Conservation (phyloP, 768 basidiomycete species). For the Tylopilus vinaceipallidus region DNA sequence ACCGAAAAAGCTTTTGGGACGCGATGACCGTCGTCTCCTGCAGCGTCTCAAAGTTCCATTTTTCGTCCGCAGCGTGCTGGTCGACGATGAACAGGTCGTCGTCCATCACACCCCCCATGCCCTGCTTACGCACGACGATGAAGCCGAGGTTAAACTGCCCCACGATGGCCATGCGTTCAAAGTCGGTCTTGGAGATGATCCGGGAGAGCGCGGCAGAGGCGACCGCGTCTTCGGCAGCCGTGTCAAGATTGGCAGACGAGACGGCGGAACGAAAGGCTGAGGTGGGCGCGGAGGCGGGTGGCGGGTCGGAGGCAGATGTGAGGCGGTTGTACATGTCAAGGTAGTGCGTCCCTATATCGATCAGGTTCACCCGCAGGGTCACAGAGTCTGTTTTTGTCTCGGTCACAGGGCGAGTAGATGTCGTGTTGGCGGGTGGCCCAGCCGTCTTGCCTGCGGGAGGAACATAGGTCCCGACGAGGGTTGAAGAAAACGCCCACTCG, state of each 20-base stretch:
- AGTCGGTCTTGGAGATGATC: constrained; percentile 86
- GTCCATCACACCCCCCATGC: constrained; percentile 28
- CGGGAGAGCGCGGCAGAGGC: constrained; percentile 72
- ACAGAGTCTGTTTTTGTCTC: constrained; percentile 10
- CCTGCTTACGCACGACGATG: constrained; percentile 74
- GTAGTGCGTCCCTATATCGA: constrained; percentile 21
- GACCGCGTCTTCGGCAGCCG: constrained; percentile 49
- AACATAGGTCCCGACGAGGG: constrained; percentile 23
- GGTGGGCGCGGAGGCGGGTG: background rate
- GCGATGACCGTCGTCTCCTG: constrained; percentile 89
- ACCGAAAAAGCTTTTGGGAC: constrained; percentile 84
- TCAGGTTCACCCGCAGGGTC: constrained; percentile 19
- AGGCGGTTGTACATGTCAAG: constrained; percentile 15
- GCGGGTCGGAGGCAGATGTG: background rate
- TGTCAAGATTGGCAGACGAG: constrained; percentile 30
- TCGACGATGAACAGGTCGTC: constrained; percentile 97
- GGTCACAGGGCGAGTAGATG: background rate
- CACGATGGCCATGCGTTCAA: constrained; percentile 75
- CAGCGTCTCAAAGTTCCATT: constrained; percentile 95
- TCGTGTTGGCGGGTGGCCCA: background rate
- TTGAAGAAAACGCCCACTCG: constrained; percentile 24
- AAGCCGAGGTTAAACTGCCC: constrained; percentile 98
- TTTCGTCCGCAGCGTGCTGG: constrained; percentile 97
- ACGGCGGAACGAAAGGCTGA: constrained; percentile 24
- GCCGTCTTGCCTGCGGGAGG: constrained; percentile 12